A percentile compares a stretch with the other conserved stretches of the same genome.
These are phyloP conservation scores for Chlorophyllum brunneum DNA, from an alignment of 768 basidiomycete species.

Conservation along the genomic window DNA sequence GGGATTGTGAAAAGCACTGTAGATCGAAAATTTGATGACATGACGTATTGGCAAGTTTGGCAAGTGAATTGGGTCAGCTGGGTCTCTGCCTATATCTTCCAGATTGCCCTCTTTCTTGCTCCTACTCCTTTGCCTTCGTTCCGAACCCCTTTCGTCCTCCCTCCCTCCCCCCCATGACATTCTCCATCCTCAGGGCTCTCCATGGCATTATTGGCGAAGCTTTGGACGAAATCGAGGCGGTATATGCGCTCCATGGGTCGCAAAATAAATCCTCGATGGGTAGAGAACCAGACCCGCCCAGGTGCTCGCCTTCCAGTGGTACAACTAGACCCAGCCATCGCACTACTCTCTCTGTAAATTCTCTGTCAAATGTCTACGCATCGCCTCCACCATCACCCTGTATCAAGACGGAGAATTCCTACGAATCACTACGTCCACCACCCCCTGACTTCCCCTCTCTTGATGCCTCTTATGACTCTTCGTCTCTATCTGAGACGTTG, in stretches of 20 bases:
- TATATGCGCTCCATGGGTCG: constrained; percentile 37
- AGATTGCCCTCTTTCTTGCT: constrained; percentile 2
- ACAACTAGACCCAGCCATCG: neutral
- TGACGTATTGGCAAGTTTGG: constrained; percentile 7
- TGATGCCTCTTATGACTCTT: constrained; percentile 41
- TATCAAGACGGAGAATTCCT: constrained; percentile 15
- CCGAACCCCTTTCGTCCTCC: neutral
- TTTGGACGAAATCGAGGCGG: constrained; percentile 61
- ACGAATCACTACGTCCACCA: neutral
- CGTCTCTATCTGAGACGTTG: constrained; percentile 48
- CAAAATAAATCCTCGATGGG: constrained; percentile 11
- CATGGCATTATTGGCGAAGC: constrained; percentile 66
- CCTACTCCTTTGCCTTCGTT: constrained; percentile 2
- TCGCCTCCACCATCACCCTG: constrained; percentile 32
- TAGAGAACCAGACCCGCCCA: constrained; percentile 12
- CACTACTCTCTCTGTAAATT: constrained; percentile 7
- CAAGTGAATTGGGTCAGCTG: constrained; percentile 11
- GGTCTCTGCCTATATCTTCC: constrained; percentile 4
- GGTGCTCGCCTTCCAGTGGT: neutral
- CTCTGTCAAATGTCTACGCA: constrained; percentile 23
- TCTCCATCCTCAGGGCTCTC: constrained; percentile 59
- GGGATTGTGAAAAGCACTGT: neutral
- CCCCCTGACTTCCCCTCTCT: constrained; percentile 55
- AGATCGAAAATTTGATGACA: constrained; percentile 5
- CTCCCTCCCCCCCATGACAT: constrained; percentile 40